A percentile compares a stretch with the other conserved stretches of the same genome.
Conservation (phyloP, 176 grass and related monocot genomes). For the Carex parvula region DNA sequence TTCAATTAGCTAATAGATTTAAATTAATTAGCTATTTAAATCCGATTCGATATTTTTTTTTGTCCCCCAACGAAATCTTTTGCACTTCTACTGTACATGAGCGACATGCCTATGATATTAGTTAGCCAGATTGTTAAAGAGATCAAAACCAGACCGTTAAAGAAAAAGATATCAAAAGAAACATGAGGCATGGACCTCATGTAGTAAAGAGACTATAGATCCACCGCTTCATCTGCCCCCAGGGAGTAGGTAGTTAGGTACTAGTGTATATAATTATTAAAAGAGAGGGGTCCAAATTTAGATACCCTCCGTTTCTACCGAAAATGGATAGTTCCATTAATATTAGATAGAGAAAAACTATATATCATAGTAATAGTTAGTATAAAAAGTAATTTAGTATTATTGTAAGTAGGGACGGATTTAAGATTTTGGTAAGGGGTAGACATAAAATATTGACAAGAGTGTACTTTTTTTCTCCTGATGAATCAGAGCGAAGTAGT, state of each 20-base stretch:
- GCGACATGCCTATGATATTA: neutral
- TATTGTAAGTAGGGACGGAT: neutral
- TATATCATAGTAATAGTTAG: neutral
- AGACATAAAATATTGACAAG: no score
- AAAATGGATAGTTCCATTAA: neutral
- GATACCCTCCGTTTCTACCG: neutral
- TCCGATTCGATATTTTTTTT: no score
- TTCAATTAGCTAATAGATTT: no score
- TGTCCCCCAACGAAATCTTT: no score
- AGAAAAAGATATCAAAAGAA: neutral
- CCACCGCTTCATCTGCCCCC: conserved; percentile 5
- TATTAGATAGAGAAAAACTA: neutral
- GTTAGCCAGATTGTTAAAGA: neutral
- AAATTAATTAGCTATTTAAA: no score
- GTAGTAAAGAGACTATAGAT: conserved; percentile 11
- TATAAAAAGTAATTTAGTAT: neutral
- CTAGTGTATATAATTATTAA: neutral
- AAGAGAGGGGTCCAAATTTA: neutral
- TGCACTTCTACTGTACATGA: neutral
- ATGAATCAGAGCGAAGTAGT: no score
- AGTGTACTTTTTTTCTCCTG: no score
- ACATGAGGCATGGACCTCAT: conserved; percentile 13
- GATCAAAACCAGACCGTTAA: neutral
- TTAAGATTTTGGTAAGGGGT: no score
- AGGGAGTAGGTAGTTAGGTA: neutral